Evolutionary conservation across 169 alveolate species (phyloP).

Genomic region (Plasmodium chabaudi): DNA sequence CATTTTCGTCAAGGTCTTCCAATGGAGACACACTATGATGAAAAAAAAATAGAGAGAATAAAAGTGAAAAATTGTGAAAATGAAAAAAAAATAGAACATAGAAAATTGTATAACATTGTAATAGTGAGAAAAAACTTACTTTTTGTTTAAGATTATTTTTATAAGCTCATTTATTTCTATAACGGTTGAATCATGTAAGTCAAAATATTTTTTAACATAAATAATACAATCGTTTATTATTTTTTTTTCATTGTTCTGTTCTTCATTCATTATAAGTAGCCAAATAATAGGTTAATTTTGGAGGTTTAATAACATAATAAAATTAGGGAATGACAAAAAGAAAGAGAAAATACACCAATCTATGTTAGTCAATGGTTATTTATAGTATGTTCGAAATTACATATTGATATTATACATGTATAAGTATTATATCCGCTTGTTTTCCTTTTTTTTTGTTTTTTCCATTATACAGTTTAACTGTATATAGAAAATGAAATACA

Average conservation of each 20-base stretch:
- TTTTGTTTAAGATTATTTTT: slow-evolving; percentile 27
- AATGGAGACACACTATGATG: slow-evolving; percentile 15
- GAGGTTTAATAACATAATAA: too few relatives aligned
- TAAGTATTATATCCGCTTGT: too few relatives aligned
- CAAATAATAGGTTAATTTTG: too few relatives aligned
- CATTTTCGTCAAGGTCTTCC: slow-evolving; percentile 21
- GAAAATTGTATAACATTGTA: background rate
- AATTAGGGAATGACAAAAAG: too few relatives aligned
- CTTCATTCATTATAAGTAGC: slow-evolving; percentile 36
- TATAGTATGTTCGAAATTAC: too few relatives aligned
- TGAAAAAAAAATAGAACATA: background rate
- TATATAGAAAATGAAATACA: too few relatives aligned
- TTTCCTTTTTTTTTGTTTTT: too few relatives aligned
- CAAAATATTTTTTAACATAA: slow-evolving; percentile 56
- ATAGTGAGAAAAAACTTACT: slow-evolving; percentile 4
- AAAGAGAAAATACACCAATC: too few relatives aligned
- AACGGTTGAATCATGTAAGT: slow-evolving; percentile 44
- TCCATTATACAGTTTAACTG: too few relatives aligned
- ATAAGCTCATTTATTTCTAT: slow-evolving; percentile 43
- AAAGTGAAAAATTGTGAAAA: background rate
- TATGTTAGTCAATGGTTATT: too few relatives aligned
- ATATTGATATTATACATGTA: too few relatives aligned
- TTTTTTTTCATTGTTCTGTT: slow-evolving; percentile 12
- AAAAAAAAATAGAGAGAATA: background rate
- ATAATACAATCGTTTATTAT: slow-evolving; percentile 44